Evolutionary conservation across 495 filamentous ascomycete species (phyloP).

Genomic region (Neurospora pannonica): DNA sequence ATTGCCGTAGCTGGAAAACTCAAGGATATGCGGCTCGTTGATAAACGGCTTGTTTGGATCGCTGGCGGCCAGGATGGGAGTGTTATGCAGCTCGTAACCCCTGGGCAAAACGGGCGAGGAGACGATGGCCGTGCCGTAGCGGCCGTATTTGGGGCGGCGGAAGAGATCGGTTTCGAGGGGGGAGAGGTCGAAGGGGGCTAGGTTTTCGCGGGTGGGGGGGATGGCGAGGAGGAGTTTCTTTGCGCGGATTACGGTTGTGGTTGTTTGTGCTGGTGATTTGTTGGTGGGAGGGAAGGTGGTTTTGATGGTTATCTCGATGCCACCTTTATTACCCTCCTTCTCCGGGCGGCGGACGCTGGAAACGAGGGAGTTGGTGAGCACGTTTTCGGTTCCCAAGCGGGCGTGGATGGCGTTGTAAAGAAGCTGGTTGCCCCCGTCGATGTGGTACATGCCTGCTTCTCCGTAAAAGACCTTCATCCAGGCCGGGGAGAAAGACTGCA

Average conservation of each 20-base stretch:
- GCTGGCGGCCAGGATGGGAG: neutral
- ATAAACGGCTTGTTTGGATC: constrained; percentile 1
- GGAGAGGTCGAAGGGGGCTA: constrained; percentile 25
- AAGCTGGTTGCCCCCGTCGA: constrained; percentile 23
- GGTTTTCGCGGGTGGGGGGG: constrained; percentile 22
- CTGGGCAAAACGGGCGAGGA: constrained; percentile 7
- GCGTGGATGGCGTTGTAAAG: constrained; percentile 26
- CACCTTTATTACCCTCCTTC: constrained; percentile 10
- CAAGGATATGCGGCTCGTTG: constrained; percentile 1
- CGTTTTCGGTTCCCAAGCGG: constrained; percentile 16
- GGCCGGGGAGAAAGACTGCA: constrained; percentile 27
- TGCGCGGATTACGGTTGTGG: constrained; percentile 20
- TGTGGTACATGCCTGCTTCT: constrained; percentile 10
- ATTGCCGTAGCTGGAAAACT: neutral
- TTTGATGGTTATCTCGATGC: constrained; percentile 18
- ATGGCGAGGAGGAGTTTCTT: constrained; percentile 28
- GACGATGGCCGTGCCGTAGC: constrained; percentile 24
- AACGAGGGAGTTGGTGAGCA: constrained; percentile 25
- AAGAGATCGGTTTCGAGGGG: constrained; percentile 18
- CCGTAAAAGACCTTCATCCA: constrained; percentile 21
- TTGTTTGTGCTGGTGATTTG: constrained; percentile 6
- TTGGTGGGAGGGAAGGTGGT: constrained; percentile 18
- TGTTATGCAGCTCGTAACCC: constrained; percentile 4
- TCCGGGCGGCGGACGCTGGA: neutral
- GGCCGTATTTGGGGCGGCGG: constrained; percentile 20